Conservation (phyloP, 495 filamentous ascomycete species). For the Talaromyces stipitatus region DNA sequence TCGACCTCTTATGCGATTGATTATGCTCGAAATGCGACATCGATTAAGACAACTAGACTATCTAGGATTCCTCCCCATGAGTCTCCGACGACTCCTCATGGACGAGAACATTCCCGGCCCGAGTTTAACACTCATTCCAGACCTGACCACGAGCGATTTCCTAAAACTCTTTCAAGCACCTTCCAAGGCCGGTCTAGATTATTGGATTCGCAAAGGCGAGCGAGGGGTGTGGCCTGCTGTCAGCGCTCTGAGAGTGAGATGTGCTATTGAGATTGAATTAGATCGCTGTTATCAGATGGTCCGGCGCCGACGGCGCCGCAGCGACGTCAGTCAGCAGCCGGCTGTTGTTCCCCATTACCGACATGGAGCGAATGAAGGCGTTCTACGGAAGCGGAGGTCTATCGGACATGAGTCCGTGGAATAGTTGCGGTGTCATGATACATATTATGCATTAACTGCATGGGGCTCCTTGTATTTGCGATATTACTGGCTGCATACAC, state of each 20-base stretch:
- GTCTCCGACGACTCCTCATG: slow-evolving; percentile 69
- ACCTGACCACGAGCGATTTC: slow-evolving; percentile 65
- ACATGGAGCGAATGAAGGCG: slow-evolving; percentile 22
- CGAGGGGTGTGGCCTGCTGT: slow-evolving; percentile 90
- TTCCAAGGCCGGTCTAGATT: slow-evolving; percentile 62
- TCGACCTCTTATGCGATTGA: slow-evolving; percentile 57
- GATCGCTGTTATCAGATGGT: slow-evolving; percentile 78
- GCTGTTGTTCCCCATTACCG: slow-evolving; percentile 8
- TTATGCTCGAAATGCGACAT: slow-evolving; percentile 73
- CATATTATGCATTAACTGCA: background rate
- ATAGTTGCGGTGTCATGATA: no score
- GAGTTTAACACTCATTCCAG: slow-evolving; percentile 74
- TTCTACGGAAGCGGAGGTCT: slow-evolving; percentile 18
- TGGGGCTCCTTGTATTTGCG: background rate
- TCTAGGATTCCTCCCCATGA: slow-evolving; percentile 59
- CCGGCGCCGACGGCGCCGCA: slow-evolving; percentile 48
- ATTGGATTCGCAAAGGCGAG: slow-evolving; percentile 84
- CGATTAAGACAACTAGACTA: slow-evolving; percentile 76
- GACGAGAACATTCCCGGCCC: slow-evolving; percentile 82
- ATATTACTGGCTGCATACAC: background rate
- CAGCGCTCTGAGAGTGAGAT: slow-evolving; percentile 72
- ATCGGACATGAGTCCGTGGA: slow-evolving; percentile 2
- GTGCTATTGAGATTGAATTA: slow-evolving; percentile 78
- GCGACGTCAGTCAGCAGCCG: slow-evolving; percentile 14
- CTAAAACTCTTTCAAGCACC: slow-evolving; percentile 72